A percentile compares a stretch with the other conserved stretches of the same genome.
These are phyloP conservation scores for Lactarius hengduanensis DNA, from an alignment of 768 basidiomycete species.

Conservation along the genomic window DNA sequence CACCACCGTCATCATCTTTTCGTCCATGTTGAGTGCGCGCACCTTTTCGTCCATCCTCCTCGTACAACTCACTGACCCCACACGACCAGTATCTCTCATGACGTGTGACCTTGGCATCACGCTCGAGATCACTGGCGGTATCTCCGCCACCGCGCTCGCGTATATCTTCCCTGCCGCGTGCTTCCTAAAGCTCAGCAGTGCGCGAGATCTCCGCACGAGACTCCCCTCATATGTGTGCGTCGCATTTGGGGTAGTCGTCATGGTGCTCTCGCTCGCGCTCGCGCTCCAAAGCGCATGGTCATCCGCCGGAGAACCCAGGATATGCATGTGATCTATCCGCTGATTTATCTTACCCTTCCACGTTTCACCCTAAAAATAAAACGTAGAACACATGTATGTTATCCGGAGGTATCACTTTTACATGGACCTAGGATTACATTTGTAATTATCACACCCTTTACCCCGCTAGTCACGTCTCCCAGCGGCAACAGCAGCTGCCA, in stretches of 20 bases:
- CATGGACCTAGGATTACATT: conserved; percentile 12
- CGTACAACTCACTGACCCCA: neutral
- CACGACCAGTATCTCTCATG: conserved; percentile 69
- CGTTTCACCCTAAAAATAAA: neutral
- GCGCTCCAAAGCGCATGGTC: conserved; percentile 81
- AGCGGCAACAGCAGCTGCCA: conserved; percentile 17
- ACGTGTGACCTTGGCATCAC: conserved; percentile 98
- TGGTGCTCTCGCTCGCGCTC: conserved; percentile 73
- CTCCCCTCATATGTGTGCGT: conserved; percentile 74
- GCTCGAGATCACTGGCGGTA: conserved; percentile 97
- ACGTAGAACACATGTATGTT: conserved; percentile 21
- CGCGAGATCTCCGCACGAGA: conserved; percentile 62
- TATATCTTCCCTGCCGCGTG: conserved; percentile 91
- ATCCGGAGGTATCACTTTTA: conserved; percentile 23
- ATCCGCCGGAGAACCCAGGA: conserved; percentile 64
- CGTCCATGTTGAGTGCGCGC: conserved; percentile 75
- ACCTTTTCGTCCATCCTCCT: neutral
- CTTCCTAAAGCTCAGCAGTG: conserved; percentile 70
- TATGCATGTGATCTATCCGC: conserved; percentile 52
- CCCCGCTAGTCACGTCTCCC: conserved; percentile 6
- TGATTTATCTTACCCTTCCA: neutral
- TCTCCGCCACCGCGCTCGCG: conserved; percentile 86
- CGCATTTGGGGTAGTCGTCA: conserved; percentile 70
- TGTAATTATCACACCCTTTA: conserved; percentile 7
- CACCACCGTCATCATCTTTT: conserved; percentile 78